These are phyloP conservation scores for Colletotrichum navitas DNA, from an alignment of 2,329 filamentous ascomycete genomes.

Conservation along the genomic window DNA sequence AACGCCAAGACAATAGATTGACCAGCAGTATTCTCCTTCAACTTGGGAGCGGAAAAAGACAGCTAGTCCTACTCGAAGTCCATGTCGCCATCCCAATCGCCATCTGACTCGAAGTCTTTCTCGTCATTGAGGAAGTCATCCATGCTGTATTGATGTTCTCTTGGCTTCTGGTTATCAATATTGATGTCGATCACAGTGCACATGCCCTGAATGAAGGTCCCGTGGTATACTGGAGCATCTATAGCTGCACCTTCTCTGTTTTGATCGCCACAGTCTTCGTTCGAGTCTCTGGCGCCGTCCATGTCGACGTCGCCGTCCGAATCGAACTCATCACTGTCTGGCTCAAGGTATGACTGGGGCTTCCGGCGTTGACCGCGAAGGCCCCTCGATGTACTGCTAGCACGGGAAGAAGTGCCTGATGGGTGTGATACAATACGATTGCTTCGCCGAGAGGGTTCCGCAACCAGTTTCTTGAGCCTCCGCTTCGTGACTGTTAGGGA, in stretches of 20 bases:
- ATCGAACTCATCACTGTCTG: slow-evolving; percentile 61
- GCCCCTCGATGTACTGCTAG: slow-evolving; percentile 47
- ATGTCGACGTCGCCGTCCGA: slow-evolving; percentile 41
- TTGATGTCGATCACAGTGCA: slow-evolving; percentile 78
- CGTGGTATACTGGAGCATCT: slow-evolving; percentile 17
- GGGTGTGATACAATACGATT: slow-evolving; percentile 51
- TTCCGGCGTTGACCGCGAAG: slow-evolving; percentile 42
- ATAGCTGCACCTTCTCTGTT: slow-evolving; percentile 38
- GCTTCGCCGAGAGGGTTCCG: slow-evolving; percentile 53
- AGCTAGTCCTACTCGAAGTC: slow-evolving; percentile 59
- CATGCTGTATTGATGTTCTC: slow-evolving; percentile 76
- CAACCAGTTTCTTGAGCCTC: slow-evolving; percentile 19
- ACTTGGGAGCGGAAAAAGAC: background rate
- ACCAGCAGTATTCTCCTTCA: background rate
- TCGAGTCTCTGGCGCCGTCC: slow-evolving; percentile 27
- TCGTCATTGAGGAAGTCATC: slow-evolving; percentile 75
- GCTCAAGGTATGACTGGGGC: slow-evolving; percentile 57
- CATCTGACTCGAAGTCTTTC: slow-evolving; percentile 67
- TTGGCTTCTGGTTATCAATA: slow-evolving; percentile 81
- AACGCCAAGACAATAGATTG: background rate
- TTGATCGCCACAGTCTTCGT: slow-evolving; percentile 34
- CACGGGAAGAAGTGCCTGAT: slow-evolving; percentile 46
- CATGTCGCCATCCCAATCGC: slow-evolving; percentile 69
- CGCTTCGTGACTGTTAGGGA: slow-evolving; percentile 15
- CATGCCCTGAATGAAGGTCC: slow-evolving; percentile 71